These are phyloP conservation scores for Citrullus mucosospermus DNA, from an alignment of 306 rosid genomes.

Conservation along the genomic window DNA sequence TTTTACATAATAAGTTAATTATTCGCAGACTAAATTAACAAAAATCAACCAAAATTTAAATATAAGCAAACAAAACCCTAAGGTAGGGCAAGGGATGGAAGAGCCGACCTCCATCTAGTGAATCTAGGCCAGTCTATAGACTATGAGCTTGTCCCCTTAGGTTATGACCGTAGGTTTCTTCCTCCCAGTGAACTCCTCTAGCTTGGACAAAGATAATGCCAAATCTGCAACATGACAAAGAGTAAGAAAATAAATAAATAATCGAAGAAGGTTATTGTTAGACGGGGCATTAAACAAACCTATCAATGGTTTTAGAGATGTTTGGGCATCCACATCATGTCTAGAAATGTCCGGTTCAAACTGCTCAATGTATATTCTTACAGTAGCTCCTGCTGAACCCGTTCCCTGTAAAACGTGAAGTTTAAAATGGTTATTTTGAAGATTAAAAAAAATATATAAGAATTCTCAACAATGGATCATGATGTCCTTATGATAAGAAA, in stretches of 20 bases:
- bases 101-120: conserved; percentile 14
- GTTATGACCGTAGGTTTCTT: conserved; percentile 95
- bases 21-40: not conserved
- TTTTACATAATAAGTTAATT: not conserved
- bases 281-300: conserved; percentile 30
- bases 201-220: conserved; percentile 70
- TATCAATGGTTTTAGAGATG: conserved; percentile 72
- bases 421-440: not conserved
- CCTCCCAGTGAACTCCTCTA: conserved; percentile 90
- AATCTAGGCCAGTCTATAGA: conserved; percentile 2
- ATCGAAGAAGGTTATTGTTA: not conserved
- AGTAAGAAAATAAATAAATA: not conserved
- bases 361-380: conserved; percentile 85
- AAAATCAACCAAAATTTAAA: not conserved
- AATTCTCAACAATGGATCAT: not conserved
- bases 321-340: conserved; percentile 81
- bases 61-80: not conserved
- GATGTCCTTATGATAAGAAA: not conserved
- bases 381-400: conserved; percentile 96
- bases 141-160: conserved; percentile 20
- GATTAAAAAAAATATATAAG: not conserved
- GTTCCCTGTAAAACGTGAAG: conserved; percentile 50
- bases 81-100: conserved; percentile 1
- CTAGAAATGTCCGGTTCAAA: conserved; percentile 67
- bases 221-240: conserved; percentile 42